These are phyloP conservation scores for Rhodotorula sp. DNA, from an alignment of 1,284 basidiomycete species.

Conservation along the genomic window DNA sequence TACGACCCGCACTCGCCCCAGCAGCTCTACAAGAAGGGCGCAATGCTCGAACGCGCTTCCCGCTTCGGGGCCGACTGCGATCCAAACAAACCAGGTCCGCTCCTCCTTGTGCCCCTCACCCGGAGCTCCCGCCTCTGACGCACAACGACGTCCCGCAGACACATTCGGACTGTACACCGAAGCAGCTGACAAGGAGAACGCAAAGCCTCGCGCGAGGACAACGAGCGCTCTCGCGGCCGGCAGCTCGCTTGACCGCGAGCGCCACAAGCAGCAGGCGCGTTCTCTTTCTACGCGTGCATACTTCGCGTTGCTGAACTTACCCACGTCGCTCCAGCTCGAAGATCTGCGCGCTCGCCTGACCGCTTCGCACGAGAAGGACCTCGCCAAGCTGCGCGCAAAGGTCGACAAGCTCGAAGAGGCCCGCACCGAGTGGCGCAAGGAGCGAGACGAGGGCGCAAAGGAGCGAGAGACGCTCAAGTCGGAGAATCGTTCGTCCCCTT, in stretches of 20 bases:
- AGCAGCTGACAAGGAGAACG: constrained; percentile 29
- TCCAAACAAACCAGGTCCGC: constrained; percentile 23
- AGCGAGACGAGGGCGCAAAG: constrained; percentile 19
- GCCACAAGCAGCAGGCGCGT: constrained; percentile 28
- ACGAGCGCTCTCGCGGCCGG: neutral
- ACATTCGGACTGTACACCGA: constrained; percentile 32
- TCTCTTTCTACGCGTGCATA: too few relatives aligned
- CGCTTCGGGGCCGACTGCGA: constrained; percentile 12
- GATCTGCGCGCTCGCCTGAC: constrained; percentile 25
- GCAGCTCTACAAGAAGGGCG: constrained; percentile 19
- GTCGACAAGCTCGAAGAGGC: constrained; percentile 11
- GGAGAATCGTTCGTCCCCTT: constrained; percentile 27
- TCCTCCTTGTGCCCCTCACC: neutral
- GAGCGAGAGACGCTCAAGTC: constrained; percentile 26
- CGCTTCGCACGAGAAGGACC: constrained; percentile 24
- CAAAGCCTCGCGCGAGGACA: constrained; percentile 9
- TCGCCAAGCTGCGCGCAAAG: constrained; percentile 25
- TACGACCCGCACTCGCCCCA: constrained; percentile 24
- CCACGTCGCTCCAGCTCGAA: constrained; percentile 19
- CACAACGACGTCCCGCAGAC: neutral
- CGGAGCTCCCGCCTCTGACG: neutral
- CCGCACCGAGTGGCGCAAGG: constrained; percentile 9
- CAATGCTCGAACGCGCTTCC: constrained; percentile 15
- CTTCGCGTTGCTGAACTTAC: neutral
- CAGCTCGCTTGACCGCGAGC: constrained; percentile 8